Conservation (phyloP, 1,139 yeast species). For the Geotrichum bryndzae region DNA sequence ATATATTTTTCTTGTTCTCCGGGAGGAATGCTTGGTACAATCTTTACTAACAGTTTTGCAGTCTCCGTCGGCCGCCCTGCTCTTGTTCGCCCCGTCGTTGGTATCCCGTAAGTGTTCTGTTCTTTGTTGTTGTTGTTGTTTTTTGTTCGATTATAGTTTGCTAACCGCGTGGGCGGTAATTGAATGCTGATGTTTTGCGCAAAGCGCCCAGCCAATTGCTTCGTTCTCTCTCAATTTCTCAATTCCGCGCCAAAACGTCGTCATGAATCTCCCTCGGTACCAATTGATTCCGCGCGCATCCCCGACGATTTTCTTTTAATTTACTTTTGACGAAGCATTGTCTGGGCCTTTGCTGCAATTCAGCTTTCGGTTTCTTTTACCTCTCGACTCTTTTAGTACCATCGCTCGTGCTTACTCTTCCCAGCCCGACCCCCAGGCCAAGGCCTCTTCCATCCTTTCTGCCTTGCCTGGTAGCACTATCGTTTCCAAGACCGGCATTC, state of each 20-base stretch:
- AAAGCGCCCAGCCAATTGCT: neutral
- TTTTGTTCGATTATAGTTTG: neutral
- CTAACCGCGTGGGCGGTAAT: neutral
- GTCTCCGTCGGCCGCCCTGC: slow-evolving; percentile 18
- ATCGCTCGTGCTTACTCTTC: slow-evolving; percentile 35
- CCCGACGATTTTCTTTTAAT: neutral
- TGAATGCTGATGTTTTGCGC: neutral
- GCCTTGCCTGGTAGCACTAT: slow-evolving; percentile 89
- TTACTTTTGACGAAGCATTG: neutral
- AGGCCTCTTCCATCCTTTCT: slow-evolving; percentile 84
- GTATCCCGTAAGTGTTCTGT: slow-evolving; percentile 19
- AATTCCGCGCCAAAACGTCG: neutral
- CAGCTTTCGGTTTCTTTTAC: neutral
- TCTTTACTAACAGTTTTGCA: slow-evolving; percentile 1
- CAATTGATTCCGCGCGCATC: neutral
- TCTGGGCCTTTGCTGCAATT: neutral
- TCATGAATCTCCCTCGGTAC: neutral
- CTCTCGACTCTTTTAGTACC: slow-evolving; percentile 17
- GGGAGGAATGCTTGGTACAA: neutral
- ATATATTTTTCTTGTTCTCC: neutral
- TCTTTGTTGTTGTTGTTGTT: neutral
- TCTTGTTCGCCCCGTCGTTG: slow-evolving; percentile 24
- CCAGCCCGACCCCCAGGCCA: slow-evolving; percentile 72
- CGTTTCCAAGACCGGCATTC: slow-evolving; percentile 86
- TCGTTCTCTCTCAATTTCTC: neutral